Base-by-base conservation (phyloP, 768 basidiomycete genomes). In the Boletus patriciae region DNA sequence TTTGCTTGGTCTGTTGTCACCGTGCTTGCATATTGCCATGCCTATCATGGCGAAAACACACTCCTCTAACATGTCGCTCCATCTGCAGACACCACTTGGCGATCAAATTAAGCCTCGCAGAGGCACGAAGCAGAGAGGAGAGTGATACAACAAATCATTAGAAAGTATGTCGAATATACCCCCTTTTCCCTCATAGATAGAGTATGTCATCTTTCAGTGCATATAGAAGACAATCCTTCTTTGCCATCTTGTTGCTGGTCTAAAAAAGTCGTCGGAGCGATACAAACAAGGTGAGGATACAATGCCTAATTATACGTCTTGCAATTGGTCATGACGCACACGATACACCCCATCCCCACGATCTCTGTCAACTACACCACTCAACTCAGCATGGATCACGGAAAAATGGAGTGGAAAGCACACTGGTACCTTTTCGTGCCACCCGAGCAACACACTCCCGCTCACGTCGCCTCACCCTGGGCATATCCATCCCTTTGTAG, bases 401-500 rank as follows among this genome's bases (percentile, higher is more conserved):
- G 16, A 36, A 16, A 36, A 15, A 16, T 6, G 31, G 31, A 33
- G 69, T 81, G 13, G 6, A 40, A 21, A 19, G 18, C 47, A 23
- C 47, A n/a, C n/a, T n/a, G n/a, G n/a, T n/a, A 94, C 94, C 89
- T 96, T 97, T 73, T 97, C 94, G 68, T 98, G 96, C 96, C 96
- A 98, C 15, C 86, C 90, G 13, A 71, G 72, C 36, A 88, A 73
- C 37, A 87, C 84, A 60, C 83, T 86, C 42, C 85, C 84, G 62
- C 78, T 83, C 54, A 85, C 77, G 60, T 87, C 86, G 31, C 83
- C 80, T 70, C 81, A 78, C 16, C 79, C 85, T n/a, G 3, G 79
- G 77, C 65, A 80, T 72, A 18, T 78, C 83, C 95, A 97, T 98
- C 16, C 92, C 95, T 76, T 98, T 98, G 83, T 98, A 98, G 16